These are phyloP conservation scores for Vigna radiata DNA, from an alignment of 306 rosid genomes.

Conservation along the genomic window DNA sequence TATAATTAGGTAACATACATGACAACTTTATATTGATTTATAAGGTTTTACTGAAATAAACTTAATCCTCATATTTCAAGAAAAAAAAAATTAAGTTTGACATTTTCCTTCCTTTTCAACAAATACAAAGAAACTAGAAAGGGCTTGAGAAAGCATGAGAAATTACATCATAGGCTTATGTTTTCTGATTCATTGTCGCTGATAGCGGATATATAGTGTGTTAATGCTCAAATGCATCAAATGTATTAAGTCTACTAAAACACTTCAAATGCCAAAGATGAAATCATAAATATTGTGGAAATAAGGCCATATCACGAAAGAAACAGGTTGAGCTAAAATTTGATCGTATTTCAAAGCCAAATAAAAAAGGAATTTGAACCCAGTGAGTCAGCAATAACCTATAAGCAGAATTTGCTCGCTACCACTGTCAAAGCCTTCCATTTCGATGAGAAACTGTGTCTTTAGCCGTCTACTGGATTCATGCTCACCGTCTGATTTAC, in stretches of 20 bases:
- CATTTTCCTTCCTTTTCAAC: conserved; percentile 5
- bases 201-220: not conserved
- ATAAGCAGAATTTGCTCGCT: conserved; percentile 87
- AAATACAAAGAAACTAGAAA: conserved; percentile 3
- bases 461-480: conserved; percentile 97
- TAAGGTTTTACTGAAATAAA: no score
- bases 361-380: conserved; percentile 25
- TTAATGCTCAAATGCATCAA: conserved; percentile 10
- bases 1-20: no score
- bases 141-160: conserved; percentile 1
- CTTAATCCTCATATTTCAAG: no score
- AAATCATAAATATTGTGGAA: conserved; percentile 7
- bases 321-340: conserved; percentile 2
- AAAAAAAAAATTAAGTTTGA: not conserved
- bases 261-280: conserved; percentile 20
- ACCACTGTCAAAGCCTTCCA: conserved; percentile 96
- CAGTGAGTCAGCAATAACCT: conserved; percentile 59
- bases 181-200: conserved; percentile 21
- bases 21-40: no score
- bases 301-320: conserved; percentile 15
- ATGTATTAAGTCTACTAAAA: conserved; percentile 19
- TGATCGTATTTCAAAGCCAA: conserved; percentile 5
- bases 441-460: conserved; percentile 97
- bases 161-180: conserved; percentile 1
- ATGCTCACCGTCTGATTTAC: conserved; percentile 96